phyloP scores from a whole-genome alignment of 2,329 filamentous ascomycete species.

The Stachybotrys chlorohalonatus region DNA sequence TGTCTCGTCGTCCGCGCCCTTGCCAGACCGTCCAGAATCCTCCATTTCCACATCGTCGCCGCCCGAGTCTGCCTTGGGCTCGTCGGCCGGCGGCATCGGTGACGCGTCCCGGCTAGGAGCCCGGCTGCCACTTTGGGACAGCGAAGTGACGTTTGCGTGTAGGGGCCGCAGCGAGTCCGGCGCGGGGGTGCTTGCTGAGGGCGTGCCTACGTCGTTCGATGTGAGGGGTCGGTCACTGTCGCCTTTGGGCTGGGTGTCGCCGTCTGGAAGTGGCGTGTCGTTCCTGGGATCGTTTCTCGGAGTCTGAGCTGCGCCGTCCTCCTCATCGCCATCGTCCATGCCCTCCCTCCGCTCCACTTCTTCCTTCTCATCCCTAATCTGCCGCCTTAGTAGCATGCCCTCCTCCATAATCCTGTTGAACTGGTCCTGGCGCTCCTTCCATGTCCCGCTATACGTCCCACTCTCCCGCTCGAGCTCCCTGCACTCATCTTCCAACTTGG shows the following conservation, averaged over 20 bases:
- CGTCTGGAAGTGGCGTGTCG: conserved; percentile 40
- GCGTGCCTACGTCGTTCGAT: conserved; percentile 21
- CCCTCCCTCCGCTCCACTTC: conserved; percentile 83
- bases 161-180: conserved; percentile 16
- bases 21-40: conserved; percentile 27
- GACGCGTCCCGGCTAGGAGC: conserved; percentile 18
- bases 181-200: conserved; percentile 17
- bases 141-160: conserved; percentile 8
- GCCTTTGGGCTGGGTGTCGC: conserved; percentile 20
- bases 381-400: conserved; percentile 71
- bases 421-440: conserved; percentile 76
- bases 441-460: conserved; percentile 69
- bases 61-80: conserved; percentile 28
- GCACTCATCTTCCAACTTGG: conserved; percentile 82
- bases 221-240: conserved; percentile 17
- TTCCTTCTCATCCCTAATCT: conserved; percentile 93
- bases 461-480: conserved; percentile 79
- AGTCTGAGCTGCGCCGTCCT: conserved; percentile 43
- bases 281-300: conserved; percentile 41
- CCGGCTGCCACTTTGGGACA: conserved; percentile 15
- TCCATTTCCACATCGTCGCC: conserved; percentile 51
- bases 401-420: conserved; percentile 86
- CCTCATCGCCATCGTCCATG: conserved; percentile 61
- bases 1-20: conserved; percentile 32
- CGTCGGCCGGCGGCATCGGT: conserved; percentile 16